phyloP scores from a whole-genome alignment of 2,329 filamentous ascomycete species.

The Diplodia sapinea region DNA sequence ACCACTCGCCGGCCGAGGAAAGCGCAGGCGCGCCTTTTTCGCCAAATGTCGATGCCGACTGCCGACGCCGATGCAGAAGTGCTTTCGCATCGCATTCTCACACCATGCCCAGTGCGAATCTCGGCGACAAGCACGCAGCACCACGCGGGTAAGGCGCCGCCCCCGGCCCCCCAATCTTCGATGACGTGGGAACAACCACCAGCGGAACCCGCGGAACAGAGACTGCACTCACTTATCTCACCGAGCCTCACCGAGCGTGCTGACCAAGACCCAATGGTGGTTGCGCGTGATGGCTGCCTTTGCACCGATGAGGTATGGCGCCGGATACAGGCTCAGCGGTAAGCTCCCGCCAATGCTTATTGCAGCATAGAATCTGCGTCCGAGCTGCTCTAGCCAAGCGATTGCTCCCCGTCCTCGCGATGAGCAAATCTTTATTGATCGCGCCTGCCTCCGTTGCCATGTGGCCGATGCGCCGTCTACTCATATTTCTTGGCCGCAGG shows the following conservation, averaged over 20 bases:
- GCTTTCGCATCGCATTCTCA: not conserved
- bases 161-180: not conserved
- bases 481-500: not conserved
- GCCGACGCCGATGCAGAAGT: not conserved
- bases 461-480: not conserved
- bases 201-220: slow-evolving; percentile 12
- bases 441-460: not conserved
- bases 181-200: not conserved
- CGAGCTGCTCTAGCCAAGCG: not conserved
- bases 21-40: slow-evolving; percentile 14
- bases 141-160: no score
- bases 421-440: slow-evolving; percentile 24
- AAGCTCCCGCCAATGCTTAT: slow-evolving; percentile 27
- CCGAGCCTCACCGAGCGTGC: slow-evolving; percentile 9
- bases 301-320: slow-evolving; percentile 6
- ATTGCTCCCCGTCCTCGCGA: not conserved
- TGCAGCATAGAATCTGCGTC: not conserved
- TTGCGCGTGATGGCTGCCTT: not conserved
- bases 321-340: slow-evolving; percentile 22
- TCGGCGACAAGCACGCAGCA: not conserved
- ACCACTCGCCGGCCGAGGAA: not conserved
- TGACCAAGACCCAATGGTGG: slow-evolving; percentile 3
- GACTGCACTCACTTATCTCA: not conserved
- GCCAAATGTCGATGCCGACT: not conserved
- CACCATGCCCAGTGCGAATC: slow-evolving; percentile 17